Percentiles rank a stretch among this genome's conserved stretches.
phyloP scores from a whole-genome alignment of 257 asterid genomes.

The Gynochthodes officinalis region DNA sequence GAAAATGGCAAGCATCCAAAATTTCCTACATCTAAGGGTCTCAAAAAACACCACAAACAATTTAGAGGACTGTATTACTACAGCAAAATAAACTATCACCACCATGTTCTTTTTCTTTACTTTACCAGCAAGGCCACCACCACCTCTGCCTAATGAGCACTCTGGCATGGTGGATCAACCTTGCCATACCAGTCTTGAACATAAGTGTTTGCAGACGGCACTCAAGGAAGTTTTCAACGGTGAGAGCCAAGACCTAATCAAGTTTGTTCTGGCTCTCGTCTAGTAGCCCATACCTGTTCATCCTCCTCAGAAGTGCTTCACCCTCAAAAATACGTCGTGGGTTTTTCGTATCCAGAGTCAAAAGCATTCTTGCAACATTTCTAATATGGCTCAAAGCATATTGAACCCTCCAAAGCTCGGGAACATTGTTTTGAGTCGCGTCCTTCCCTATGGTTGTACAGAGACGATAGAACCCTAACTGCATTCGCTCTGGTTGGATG shows the following conservation, averaged over 20 bases:
- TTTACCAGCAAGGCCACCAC: conserved; percentile 60
- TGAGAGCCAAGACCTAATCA: conserved; percentile 79
- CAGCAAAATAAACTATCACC: conserved; percentile 22
- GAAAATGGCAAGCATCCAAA: conserved; percentile 11
- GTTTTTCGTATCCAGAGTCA: conserved; percentile 85
- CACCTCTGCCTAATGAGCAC: conserved; percentile 79
- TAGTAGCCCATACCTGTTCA: conserved; percentile 70
- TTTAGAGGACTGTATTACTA: not conserved
- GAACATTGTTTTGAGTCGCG: too few relatives aligned
- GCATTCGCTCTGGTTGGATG: too few relatives aligned
- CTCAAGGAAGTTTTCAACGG: conserved; percentile 83
- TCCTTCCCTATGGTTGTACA: too few relatives aligned
- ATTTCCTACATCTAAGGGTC: conserved; percentile 12
- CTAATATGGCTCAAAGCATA: conserved; percentile 83
- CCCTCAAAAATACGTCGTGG: conserved; percentile 80
- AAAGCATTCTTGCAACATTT: conserved; percentile 66
- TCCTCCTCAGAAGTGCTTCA: conserved; percentile 86
- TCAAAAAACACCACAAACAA: not conserved
- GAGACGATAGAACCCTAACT: too few relatives aligned
- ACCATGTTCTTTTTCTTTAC: conserved; percentile 55
- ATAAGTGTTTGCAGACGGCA: conserved; percentile 86
- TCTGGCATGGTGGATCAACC: conserved; percentile 87
- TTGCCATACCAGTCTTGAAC: conserved; percentile 89
- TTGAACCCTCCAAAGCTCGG: conserved; percentile 95
- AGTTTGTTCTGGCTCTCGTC: conserved; percentile 91